Evolutionary conservation across 129 eudicot species (phyloP), one percentile per base, ranked within the genome.

Genomic region (Flaveria linearis): DNA sequence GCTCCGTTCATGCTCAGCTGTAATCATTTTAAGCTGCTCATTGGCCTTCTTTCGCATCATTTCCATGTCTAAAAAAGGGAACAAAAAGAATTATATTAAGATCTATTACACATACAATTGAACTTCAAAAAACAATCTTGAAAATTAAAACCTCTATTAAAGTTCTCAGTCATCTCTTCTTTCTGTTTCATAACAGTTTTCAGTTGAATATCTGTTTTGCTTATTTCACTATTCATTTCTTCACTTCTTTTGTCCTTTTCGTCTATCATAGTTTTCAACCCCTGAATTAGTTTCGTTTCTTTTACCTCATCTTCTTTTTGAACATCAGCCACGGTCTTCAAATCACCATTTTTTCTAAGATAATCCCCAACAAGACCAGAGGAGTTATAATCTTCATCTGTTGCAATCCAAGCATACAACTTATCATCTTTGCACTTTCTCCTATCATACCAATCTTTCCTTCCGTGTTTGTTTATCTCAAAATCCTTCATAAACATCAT

Each of bases 351-450:
- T 68, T 86, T 86, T 20, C 67, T 79, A 12, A 88, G 84, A 78
- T 82, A 52, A 13, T 73, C 76, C 7, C 90, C 97, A 75, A 91
- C 78, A 63, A 81, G 80, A 46, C 88, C 87, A 23, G 12, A 10
- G 0, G 73, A 52, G 22, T 63, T 22, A 79, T 84, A 91, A 13
- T 88, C 94, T 16, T 86, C 88, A 23, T 73, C 82, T 42, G 90
- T 82, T 14, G 94, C 94, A 73, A 88, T 83, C 97, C 91, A 88
- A 13, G 84, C 94, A 81, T 88, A 88, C 20, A 88, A 70, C 72
- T 86, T 81, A 65, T 81, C 88, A n/a, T 88, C 94, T 79, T 64
- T 88, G 11, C 26, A 15, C 79, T 76, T 83, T 36, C 46, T 28
- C 46, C n/a, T 13, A 69, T 62, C 51, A 12, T 20, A 63, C 87